phyloP scores from a whole-genome alignment of 1,139 yeast genomes.

The Taiozyma sp. region DNA sequence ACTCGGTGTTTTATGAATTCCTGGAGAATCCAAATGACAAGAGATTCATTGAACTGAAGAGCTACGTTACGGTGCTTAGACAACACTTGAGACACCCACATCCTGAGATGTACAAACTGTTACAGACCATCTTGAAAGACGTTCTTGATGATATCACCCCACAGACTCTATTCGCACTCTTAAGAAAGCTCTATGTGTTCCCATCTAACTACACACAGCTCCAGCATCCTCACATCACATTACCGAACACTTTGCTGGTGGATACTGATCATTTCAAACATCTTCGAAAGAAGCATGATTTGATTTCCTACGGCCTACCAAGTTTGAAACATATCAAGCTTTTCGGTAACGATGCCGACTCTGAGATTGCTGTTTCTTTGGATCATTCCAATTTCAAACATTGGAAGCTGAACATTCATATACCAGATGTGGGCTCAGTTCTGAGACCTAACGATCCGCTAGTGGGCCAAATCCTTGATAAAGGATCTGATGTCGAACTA shows the following conservation, averaged over 20 bases:
- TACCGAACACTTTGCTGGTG: neutral
- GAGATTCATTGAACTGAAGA: conserved; percentile 1
- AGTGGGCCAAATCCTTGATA: neutral
- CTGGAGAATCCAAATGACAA: neutral
- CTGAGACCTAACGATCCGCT: conserved; percentile 18
- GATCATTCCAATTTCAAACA: conserved; percentile 30
- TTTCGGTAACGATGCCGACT: conserved; percentile 1
- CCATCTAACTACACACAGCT: neutral
- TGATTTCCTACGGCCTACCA: conserved; percentile 14
- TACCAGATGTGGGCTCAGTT: conserved; percentile 36
- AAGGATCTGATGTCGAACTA: conserved; percentile 8
- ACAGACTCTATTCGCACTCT: neutral
- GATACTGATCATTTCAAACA: conserved; percentile 13
- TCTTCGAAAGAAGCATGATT: conserved; percentile 9
- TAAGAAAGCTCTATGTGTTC: neutral
- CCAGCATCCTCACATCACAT: neutral
- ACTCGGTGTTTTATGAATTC: neutral
- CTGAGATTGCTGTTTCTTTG: conserved; percentile 31
- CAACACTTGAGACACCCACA: conserved; percentile 2
- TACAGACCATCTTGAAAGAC: conserved; percentile 1
- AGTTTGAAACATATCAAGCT: conserved; percentile 1
- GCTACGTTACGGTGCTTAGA: conserved; percentile 1
- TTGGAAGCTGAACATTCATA: conserved; percentile 35
- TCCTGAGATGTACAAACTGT: neutral
- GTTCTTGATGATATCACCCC: conserved; percentile 1